Percentiles rank a stretch among this genome's conserved stretches.
Evolutionary conservation across 495 filamentous ascomycete genomes (phyloP).

Genomic region (Annulohypoxylon maeteangense): DNA sequence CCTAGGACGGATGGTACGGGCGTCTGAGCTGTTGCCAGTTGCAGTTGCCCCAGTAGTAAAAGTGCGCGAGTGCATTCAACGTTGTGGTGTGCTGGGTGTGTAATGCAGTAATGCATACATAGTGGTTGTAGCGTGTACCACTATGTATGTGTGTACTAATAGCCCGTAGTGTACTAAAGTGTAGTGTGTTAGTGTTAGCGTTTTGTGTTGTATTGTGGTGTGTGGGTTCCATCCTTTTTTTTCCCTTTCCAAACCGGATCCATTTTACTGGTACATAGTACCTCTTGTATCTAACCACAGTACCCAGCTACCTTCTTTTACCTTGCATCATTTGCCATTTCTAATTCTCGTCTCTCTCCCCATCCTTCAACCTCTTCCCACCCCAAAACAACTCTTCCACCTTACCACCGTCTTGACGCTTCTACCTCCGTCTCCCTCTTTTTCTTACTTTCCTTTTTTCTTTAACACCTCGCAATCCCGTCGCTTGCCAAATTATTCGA

Average conservation of each 20-base stretch:
- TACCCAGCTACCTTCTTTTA: background rate
- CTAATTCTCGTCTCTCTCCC: constrained; percentile 34
- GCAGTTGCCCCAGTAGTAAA: background rate
- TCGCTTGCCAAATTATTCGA: constrained; percentile 35
- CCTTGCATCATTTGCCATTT: constrained; percentile 39
- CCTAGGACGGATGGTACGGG: background rate
- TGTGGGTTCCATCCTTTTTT: constrained; percentile 35
- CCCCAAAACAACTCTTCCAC: constrained; percentile 36
- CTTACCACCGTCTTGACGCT: constrained; percentile 37
- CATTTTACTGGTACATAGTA: constrained; percentile 21
- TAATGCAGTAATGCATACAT: background rate
- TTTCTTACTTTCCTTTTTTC: constrained; percentile 39
- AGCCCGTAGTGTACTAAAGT: background rate
- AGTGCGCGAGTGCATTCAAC: background rate
- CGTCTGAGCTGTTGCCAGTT: constrained; percentile 23
- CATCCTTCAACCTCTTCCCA: constrained; percentile 45
- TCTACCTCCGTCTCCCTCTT: constrained; percentile 41
- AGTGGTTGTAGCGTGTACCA: background rate
- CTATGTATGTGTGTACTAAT: background rate
- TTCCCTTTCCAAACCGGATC: constrained; percentile 16
- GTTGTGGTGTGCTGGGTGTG: constrained; percentile 1
- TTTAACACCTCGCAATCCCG: constrained; percentile 41
- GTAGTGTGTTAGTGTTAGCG: background rate
- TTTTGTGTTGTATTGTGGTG: constrained; percentile 20
- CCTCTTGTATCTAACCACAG: background rate